phyloP scores from a whole-genome alignment of 83 land plant genomes.

The Thuja plicata region DNA sequence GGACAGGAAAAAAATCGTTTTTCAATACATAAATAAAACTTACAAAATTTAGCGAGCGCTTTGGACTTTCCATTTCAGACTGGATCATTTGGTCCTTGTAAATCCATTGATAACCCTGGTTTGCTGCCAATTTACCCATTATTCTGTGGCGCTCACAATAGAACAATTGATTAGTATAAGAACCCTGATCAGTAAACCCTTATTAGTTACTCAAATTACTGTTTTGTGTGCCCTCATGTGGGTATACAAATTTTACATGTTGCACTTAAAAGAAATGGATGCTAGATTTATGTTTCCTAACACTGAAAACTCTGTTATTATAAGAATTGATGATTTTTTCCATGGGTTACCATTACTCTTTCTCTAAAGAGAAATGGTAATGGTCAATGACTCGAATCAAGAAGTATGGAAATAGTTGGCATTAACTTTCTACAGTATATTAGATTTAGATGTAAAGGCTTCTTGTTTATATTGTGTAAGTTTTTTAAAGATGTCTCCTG shows the following conservation, averaged over 20 bases:
- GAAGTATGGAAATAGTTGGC: neutral
- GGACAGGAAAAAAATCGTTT: neutral
- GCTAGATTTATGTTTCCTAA: neutral
- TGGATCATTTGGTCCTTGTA: neutral
- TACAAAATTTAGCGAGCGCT: neutral
- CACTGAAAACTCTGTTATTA: neutral
- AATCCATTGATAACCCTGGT: constrained; percentile 11
- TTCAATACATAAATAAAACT: neutral
- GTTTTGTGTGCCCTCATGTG: neutral
- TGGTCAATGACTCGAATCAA: neutral
- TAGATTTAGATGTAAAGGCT: too few species aligned
- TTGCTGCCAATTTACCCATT: constrained; percentile 5
- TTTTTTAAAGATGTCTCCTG: too few species aligned
- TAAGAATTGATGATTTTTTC: neutral
- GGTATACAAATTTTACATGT: neutral
- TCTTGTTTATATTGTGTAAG: too few species aligned
- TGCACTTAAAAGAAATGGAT: neutral
- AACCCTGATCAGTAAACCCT: neutral
- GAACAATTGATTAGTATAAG: neutral
- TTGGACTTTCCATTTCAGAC: neutral
- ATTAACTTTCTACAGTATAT: too few species aligned
- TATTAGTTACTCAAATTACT: neutral
- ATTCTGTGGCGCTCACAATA: neutral
- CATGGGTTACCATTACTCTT: too few species aligned
- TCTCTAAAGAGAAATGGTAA: neutral